These are phyloP conservation scores for Cutaneotrichosporon arboriforme DNA, from an alignment of 1,284 basidiomycete genomes.

Conservation along the genomic window DNA sequence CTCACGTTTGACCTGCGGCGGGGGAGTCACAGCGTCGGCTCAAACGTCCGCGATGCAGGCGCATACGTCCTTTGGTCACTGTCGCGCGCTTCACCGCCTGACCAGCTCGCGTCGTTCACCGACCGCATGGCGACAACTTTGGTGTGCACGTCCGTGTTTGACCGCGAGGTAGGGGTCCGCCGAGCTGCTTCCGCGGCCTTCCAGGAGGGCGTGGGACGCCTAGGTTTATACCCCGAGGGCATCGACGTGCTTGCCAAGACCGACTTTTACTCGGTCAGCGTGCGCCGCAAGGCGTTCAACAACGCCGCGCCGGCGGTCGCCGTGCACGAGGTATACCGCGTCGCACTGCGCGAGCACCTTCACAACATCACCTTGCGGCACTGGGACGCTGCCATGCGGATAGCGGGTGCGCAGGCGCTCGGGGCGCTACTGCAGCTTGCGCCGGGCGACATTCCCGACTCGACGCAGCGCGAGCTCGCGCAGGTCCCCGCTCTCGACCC, in stretches of 20 bases:
- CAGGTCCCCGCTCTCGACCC: constrained; percentile 63
- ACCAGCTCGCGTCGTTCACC: constrained; percentile 61
- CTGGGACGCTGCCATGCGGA: constrained; percentile 81
- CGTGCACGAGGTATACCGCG: constrained; percentile 63
- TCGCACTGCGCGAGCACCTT: constrained; percentile 67
- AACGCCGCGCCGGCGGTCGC: constrained; percentile 79
- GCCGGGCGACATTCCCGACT: constrained; percentile 20
- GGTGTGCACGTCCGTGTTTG: constrained; percentile 74
- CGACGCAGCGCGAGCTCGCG: constrained; percentile 36
- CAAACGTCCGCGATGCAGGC: constrained; percentile 89
- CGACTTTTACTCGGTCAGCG: constrained; percentile 90
- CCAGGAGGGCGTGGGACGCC: constrained; percentile 92
- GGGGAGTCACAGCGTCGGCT: constrained; percentile 86
- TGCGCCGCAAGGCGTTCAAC: constrained; percentile 76
- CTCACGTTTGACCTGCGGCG: constrained; percentile 87
- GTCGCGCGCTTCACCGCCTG: constrained; percentile 65
- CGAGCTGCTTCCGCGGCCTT: constrained; percentile 95
- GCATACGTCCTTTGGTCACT: constrained; percentile 94
- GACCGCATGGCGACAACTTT: constrained; percentile 63
- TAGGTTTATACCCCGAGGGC: constrained; percentile 81
- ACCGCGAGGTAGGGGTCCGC: constrained; percentile 92
- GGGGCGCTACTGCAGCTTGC: constrained; percentile 60
- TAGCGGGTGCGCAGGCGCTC: constrained; percentile 72
- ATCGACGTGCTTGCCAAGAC: constrained; percentile 87
- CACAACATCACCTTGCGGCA: constrained; percentile 71